Evolutionary conservation across 176 grass and related monocot genomes (phyloP), one percentile per base, ranked within the genome.

Genomic region (Eleusine coracana): DNA sequence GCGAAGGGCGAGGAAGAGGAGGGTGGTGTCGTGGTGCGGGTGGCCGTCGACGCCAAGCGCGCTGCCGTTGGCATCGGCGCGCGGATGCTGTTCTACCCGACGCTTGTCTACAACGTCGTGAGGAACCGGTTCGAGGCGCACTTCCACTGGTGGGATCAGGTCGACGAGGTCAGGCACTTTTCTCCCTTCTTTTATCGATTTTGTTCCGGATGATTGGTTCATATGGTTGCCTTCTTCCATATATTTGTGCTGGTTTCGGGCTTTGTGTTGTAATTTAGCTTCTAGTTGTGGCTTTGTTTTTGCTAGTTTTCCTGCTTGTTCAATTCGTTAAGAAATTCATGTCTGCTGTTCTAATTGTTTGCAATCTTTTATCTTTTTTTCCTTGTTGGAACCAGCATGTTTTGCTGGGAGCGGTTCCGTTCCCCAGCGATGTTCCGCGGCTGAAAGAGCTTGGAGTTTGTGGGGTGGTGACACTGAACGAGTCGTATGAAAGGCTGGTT

Each of bases 101-200:
- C 93, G 59, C 91, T 98, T 14, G 55, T 84, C 23, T 98, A 98
- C 82, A 98, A 98, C 88, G 91, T 98, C 76, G 65, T 98, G 3
- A 88, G 93, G 72, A 98, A 98, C 58, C 88, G 78, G 17, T 75
- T 87, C 37, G 86, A 93, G 87, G 28, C 91, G n/a, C 84, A 93
- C 46, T 98, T 98, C 88, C 87, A 93, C 88, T 95, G 96, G 96
- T 98, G 96, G 92, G 92, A 98, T 95, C 88, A 84, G 54, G 87
- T 98, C 80, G 91, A 95, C 71, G 87, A 95, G 96, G 96, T 95
- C 54, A 66, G 68, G 10, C 31, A 42, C 14, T 61, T 63, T 64
- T 20, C 34, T 23, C 3, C 8, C 9, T 13, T 46, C 28, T 18
- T 38, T 34, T 7, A 56, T 51, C 52, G 10, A 66, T 82, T 61